Evolutionary conservation across 2,329 filamentous ascomycete species (phyloP).

Genomic region (Aspergillus fumigatiaffinis): DNA sequence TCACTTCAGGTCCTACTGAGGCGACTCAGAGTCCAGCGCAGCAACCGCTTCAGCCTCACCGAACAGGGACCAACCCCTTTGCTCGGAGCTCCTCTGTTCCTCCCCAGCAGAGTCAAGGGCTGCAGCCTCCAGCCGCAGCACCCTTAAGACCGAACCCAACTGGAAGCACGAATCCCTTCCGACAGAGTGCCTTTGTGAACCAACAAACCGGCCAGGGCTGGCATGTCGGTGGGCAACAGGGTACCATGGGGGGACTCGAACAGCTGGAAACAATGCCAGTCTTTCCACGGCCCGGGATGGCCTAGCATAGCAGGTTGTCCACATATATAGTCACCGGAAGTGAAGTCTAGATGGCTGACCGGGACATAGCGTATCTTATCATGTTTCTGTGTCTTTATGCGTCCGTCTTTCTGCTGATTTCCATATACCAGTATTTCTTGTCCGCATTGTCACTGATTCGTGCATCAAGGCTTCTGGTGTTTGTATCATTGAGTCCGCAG

Average conservation of each 20-base stretch:
- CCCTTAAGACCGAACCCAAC: conserved; percentile 70
- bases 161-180: conserved; percentile 90
- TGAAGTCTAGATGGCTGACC: background rate
- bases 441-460: background rate
- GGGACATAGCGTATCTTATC: background rate
- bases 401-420: background rate
- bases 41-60: conserved; percentile 45
- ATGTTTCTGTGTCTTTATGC: background rate
- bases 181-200: conserved; percentile 85
- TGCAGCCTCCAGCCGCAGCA: conserved; percentile 36
- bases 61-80: conserved; percentile 71
- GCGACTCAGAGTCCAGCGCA: conserved; percentile 24
- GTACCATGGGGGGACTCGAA: conserved; percentile 73
- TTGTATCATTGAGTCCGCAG: background rate
- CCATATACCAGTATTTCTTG: background rate
- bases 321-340: background rate
- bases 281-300: conserved; percentile 72
- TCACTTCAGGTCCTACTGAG: conserved; percentile 18
- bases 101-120: conserved; percentile 29
- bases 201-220: conserved; percentile 84
- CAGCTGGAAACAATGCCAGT: conserved; percentile 74
- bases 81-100: conserved; percentile 51
- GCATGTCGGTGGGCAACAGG: conserved; percentile 69
- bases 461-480: background rate
- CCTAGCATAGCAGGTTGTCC: background rate